A percentile compares a stretch with the other conserved stretches of the same genome.
These are phyloP conservation scores for Quercus variabilis DNA, from an alignment of 306 rosid species.

Conservation along the genomic window DNA sequence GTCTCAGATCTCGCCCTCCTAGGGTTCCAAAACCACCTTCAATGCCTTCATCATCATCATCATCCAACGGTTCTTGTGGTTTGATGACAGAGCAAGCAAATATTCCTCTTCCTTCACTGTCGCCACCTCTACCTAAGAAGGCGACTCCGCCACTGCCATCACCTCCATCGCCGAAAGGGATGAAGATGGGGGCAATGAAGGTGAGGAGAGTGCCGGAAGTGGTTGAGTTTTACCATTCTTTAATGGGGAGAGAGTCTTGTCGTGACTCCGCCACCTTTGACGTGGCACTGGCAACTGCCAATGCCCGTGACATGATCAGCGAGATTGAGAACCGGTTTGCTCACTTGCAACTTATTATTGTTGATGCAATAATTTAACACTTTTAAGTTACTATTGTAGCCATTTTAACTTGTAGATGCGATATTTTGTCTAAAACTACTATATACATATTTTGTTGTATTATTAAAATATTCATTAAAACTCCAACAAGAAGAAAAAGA, in stretches of 20 bases:
- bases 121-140: conserved; percentile 29
- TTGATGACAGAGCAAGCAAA: no score
- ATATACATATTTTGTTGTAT: no score
- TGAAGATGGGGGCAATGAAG: conserved; percentile 43
- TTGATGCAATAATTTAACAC: no score
- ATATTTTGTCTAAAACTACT: no score
- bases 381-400: no score
- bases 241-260: conserved; percentile 88
- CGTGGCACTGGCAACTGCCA: conserved; percentile 58
- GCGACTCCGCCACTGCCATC: conserved; percentile 61
- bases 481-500: no score
- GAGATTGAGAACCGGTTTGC: conserved; percentile 94
- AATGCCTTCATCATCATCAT: conserved; percentile 36
- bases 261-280: conserved; percentile 45
- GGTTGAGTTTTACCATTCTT: conserved; percentile 91
- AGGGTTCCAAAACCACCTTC: conserved; percentile 98
- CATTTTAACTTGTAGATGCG: no score
- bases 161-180: conserved; percentile 59
- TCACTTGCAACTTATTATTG: no score
- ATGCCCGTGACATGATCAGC: conserved; percentile 96
- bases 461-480: no score
- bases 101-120: conserved; percentile 28
- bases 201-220: conserved; percentile 91
- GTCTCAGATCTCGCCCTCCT: conserved; percentile 68
- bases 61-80: conserved; percentile 17